Conservation (phyloP, 176 grass and related monocot species). For the Zoysia pacifica region DNA sequence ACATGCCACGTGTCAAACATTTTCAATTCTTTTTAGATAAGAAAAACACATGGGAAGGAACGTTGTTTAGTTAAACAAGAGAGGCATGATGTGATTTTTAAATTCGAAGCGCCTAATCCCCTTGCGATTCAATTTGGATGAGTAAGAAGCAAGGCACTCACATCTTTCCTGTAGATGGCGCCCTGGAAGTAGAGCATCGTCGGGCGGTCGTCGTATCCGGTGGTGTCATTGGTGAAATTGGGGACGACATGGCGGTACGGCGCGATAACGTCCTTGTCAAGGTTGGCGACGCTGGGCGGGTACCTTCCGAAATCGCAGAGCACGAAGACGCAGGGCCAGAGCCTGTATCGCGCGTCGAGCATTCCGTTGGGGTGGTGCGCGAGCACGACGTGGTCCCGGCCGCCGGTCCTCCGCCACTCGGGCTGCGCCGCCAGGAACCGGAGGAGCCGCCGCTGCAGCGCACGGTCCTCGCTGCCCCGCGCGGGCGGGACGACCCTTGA, state of each 20-base stretch:
- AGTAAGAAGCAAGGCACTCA: conserved; percentile 42
- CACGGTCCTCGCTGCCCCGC: conserved; percentile 58
- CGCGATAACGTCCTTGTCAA: conserved; percentile 88
- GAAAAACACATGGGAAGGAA: conserved; percentile 25
- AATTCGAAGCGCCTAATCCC: conserved; percentile 26
- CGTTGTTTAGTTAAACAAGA: conserved; percentile 13
- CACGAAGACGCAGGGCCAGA: conserved; percentile 87
- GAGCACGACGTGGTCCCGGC: conserved; percentile 83
- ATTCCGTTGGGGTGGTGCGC: conserved; percentile 98
- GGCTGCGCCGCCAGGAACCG: conserved; percentile 53
- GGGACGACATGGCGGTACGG: conserved; percentile 75
- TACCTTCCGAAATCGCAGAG: conserved; percentile 98
- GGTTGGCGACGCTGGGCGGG: conserved; percentile 60
- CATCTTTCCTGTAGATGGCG: conserved; percentile 97
- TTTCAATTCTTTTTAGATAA: conserved; percentile 28
- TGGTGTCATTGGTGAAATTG: conserved; percentile 68
- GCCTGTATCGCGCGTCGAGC: conserved; percentile 72
- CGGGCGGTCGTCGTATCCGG: conserved; percentile 64
- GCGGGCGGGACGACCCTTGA: conserved; percentile 62
- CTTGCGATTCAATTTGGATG: neutral
- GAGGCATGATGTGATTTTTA: neutral
- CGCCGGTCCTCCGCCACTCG: conserved; percentile 74
- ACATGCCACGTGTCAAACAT: conserved; percentile 20
- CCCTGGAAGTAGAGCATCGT: conserved; percentile 90
- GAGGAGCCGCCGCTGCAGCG: conserved; percentile 72